Percentiles rank a stretch among this genome's conserved stretches.
phyloP scores from a whole-genome alignment of 2,329 filamentous ascomycete species.

The Hymenoscyphus infarciens region DNA sequence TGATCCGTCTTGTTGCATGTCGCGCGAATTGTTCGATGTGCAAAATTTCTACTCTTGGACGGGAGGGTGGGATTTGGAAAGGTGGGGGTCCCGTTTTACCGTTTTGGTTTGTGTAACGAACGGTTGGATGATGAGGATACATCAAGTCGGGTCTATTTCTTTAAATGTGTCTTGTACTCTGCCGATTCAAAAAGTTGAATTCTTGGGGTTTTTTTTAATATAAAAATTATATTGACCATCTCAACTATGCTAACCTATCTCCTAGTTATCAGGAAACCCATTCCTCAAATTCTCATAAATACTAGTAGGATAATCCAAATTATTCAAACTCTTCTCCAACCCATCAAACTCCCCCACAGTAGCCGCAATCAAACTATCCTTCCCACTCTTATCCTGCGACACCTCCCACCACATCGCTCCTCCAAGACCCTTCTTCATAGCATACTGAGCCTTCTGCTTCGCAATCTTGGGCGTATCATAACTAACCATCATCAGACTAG shows the following conservation, averaged over 20 bases:
- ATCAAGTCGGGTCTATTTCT: too few species aligned
- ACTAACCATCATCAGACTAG: neutral
- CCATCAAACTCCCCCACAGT: neutral
- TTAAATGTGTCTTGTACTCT: too few species aligned
- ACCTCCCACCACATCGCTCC: conserved; percentile 8
- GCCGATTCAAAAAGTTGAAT: too few species aligned
- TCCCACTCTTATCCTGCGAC: neutral
- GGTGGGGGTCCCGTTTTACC: neutral
- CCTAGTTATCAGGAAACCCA: conserved; percentile 1
- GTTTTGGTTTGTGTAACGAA: neutral
- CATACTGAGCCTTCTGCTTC: neutral
- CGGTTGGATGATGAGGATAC: too few species aligned
- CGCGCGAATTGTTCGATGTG: conserved; percentile 10
- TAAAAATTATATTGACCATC: neutral
- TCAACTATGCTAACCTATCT: neutral
- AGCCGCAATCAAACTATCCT: conserved; percentile 3
- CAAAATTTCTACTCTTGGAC: conserved; percentile 6
- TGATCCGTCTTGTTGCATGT: conserved; percentile 11
- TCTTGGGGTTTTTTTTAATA: too few species aligned
- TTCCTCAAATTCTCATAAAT: conserved; percentile 2
- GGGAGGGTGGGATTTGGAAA: conserved; percentile 1
- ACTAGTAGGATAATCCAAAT: conserved; percentile 7
- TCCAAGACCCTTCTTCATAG: neutral
- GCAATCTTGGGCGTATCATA: neutral
- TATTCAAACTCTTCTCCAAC: conserved; percentile 2